phyloP scores from a whole-genome alignment of 2,329 filamentous ascomycete species.

The Pestalotiopsis sp. region DNA sequence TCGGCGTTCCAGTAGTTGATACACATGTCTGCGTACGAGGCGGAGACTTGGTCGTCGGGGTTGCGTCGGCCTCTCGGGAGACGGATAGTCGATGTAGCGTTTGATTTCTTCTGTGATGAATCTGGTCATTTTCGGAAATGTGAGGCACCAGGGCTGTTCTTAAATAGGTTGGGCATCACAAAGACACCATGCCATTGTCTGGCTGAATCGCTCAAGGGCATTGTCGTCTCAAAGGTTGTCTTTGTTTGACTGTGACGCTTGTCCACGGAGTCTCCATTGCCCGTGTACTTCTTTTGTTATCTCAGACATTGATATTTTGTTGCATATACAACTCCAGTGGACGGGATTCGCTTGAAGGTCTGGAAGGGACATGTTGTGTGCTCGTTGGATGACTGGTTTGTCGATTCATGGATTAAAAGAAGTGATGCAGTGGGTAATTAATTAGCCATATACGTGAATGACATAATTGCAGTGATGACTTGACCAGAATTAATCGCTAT shows the following conservation, averaged over 20 bases:
- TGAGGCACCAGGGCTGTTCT: not conserved
- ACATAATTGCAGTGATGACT: too few species aligned
- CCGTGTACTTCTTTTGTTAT: too few species aligned
- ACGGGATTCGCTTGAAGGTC: too few species aligned
- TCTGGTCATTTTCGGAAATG: not conserved
- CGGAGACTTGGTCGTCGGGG: not conserved
- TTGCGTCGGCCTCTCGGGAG: not conserved
- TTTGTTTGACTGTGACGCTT: not conserved
- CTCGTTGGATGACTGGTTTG: too few species aligned
- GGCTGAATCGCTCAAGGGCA: not conserved
- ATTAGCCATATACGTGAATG: too few species aligned
- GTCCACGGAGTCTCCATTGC: not conserved
- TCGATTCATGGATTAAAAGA: too few species aligned
- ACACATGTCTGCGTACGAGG: not conserved
- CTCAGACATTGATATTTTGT: too few species aligned
- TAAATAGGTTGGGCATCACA: not conserved
- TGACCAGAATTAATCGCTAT: too few species aligned
- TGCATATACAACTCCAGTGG: too few species aligned
- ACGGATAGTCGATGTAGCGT: not conserved
- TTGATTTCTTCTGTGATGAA: not conserved
- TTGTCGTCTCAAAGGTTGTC: not conserved
- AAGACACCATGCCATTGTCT: not conserved
- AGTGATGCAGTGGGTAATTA: too few species aligned
- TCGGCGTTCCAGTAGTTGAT: slow-evolving; percentile 6
- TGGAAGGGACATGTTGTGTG: too few species aligned